These are phyloP conservation scores for Calonectria pteridis DNA, from an alignment of 2,329 filamentous ascomycete species.

Conservation along the genomic window DNA sequence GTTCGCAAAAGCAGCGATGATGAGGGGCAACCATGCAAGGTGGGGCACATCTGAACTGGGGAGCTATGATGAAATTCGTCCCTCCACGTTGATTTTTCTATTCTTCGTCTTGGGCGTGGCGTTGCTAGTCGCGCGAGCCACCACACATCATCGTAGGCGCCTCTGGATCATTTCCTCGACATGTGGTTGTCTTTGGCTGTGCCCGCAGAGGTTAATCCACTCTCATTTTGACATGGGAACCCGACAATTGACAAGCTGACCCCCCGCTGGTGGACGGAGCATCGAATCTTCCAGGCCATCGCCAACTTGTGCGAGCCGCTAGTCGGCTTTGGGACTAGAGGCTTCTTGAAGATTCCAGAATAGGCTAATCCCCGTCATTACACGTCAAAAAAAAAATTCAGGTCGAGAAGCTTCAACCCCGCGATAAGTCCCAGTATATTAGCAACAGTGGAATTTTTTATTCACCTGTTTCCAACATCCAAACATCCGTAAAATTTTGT, in stretches of 20 bases:
- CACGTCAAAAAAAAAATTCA: constrained; percentile 33
- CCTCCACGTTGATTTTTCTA: constrained; percentile 37
- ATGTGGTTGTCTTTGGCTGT: neutral
- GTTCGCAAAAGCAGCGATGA: constrained; percentile 70
- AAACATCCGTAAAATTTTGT: neutral
- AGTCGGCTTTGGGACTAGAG: constrained; percentile 42
- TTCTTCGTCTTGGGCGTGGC: neutral
- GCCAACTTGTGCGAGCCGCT: constrained; percentile 33
- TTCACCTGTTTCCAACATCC: neutral
- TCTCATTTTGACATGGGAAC: constrained; percentile 2
- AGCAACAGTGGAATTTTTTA: neutral
- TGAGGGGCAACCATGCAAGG: constrained; percentile 67
- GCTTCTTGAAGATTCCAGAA: constrained; percentile 60
- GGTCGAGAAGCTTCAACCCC: constrained; percentile 16
- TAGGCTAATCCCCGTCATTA: constrained; percentile 43
- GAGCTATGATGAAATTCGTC: constrained; percentile 46
- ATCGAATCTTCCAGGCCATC: constrained; percentile 33
- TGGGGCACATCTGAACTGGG: constrained; percentile 61
- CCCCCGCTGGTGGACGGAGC: constrained; percentile 28
- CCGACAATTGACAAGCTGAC: neutral
- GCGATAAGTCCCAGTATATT: constrained; percentile 6
- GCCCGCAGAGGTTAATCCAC: neutral
- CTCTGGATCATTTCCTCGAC: neutral
- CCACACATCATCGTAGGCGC: neutral
- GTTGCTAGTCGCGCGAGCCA: constrained; percentile 15